These are phyloP conservation scores for Kitagawia praeruptora DNA, from an alignment of 129 eudicot species.

Conservation along the genomic window DNA sequence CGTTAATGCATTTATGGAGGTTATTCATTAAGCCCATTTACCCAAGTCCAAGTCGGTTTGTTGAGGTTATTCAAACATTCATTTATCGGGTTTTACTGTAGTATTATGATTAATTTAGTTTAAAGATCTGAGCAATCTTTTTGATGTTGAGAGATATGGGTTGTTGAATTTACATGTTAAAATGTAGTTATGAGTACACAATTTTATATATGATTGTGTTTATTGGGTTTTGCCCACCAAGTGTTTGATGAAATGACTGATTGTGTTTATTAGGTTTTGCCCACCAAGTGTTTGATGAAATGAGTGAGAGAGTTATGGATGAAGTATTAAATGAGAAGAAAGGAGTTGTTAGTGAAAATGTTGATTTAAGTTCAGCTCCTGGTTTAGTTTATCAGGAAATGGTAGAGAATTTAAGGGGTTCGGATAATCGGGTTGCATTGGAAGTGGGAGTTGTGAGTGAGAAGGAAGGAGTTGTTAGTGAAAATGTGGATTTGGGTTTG, in stretches of 20 bases:
- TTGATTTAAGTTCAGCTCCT: not conserved
- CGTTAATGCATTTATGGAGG: no score
- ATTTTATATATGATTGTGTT: not conserved
- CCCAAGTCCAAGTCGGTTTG: no score
- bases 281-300: not conserved
- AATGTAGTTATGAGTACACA: not conserved
- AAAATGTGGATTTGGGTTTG: no score
- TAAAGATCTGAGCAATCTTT: not conserved
- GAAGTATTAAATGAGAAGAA: not conserved
- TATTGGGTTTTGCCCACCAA: no score
- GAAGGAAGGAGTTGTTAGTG: no score
- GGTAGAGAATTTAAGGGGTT: not conserved
- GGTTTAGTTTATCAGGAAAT: not conserved
- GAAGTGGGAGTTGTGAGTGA: not conserved
- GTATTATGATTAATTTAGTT: not conserved
- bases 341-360: not conserved
- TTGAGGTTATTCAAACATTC: no score
- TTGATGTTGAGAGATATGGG: not conserved
- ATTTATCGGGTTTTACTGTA: no score
- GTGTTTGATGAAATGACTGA: not conserved
- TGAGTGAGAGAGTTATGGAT: slow-evolving; percentile 6
- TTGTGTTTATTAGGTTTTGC: no score
- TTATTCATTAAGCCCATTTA: no score
- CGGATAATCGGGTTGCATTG: not conserved
- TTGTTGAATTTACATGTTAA: not conserved